Evolutionary conservation across 1,139 yeast species (phyloP), one percentile per base, ranked within the genome.

Genomic region (Debaryomycetaceae sp.): DNA sequence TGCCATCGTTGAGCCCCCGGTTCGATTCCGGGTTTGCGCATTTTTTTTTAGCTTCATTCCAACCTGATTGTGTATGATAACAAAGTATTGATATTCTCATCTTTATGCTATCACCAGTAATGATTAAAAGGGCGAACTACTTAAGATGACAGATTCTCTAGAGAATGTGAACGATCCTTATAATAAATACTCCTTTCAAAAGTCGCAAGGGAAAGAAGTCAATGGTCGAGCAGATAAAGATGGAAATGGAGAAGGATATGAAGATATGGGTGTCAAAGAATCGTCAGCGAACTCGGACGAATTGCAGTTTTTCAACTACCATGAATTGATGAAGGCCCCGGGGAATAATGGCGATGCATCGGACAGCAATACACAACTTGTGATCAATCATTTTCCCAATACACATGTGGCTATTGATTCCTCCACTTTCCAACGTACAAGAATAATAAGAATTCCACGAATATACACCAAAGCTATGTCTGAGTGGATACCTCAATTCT

Each of bases 381-480:
- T 80, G 27, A 61, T 81, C 7, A 83, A 82, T 40, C 90, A 84
- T 58, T 84, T 83, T 58, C 90, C 90, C 22, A 84, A 84, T 51
- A 68, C 76, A 6, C 62, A 69, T 52, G 62, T 57, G 51, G 37
- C 58, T 35, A 29, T 38, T 4, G 59, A 55, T n/a, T 66, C 79
- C 1, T 40, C 45, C 0, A 51, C 49, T 17, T 73, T 60, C 50
- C 41, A 52, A 6, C 49, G 54, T 6, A 80, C 88, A 0, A 65
- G 95, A 46, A 70, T 86, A 6, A 81, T 86, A 1, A 59, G 93
- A 42, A 70, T 87, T 3, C 91, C 91, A 27, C 57, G 91, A 51
- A 49, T 70, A 6, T 81, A 67, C 50, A 58, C 68, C 37, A 24
- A 48, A 39, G 41, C 42, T 1, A 51, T 57, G 45, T 72, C 63